phyloP scores from a whole-genome alignment of 2,329 filamentous ascomycete genomes.

The Diatrype stigma region DNA sequence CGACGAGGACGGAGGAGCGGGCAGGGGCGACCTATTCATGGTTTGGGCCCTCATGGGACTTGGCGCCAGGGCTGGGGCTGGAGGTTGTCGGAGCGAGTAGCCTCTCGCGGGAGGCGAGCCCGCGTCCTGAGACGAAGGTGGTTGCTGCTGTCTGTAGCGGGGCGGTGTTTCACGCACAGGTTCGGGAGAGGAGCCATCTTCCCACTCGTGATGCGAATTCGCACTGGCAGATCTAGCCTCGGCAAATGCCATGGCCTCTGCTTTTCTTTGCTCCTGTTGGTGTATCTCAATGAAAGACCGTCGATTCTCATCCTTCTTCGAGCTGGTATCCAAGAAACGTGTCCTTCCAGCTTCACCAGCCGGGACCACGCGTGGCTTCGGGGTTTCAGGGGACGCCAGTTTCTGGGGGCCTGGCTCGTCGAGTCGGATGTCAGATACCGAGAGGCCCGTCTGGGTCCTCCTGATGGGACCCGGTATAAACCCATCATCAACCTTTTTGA shows the following conservation, averaged over 20 bases:
- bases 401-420: slow-evolving; percentile 13
- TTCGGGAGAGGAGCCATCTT: slow-evolving; percentile 27
- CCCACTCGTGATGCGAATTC: slow-evolving; percentile 28
- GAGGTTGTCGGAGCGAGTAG: slow-evolving; percentile 15
- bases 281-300: slow-evolving; percentile 56
- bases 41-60: slow-evolving; percentile 2
- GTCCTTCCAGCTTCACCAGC: slow-evolving; percentile 26
- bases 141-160: slow-evolving; percentile 9
- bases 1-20: slow-evolving; percentile 7
- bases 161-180: slow-evolving; percentile 15
- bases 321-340: slow-evolving; percentile 31
- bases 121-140: slow-evolving; percentile 15
- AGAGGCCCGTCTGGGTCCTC: slow-evolving; percentile 55
- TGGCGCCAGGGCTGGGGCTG: slow-evolving; percentile 8
- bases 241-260: slow-evolving; percentile 56
- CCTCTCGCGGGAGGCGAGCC: slow-evolving; percentile 16
- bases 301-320: slow-evolving; percentile 47
- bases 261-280: slow-evolving; percentile 56
- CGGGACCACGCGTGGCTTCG: slow-evolving; percentile 25
- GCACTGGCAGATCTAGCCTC: slow-evolving; percentile 39
- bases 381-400: slow-evolving; percentile 15
- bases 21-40: slow-evolving; percentile 10
- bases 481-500: slow-evolving; percentile 32
- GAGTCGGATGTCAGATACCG: slow-evolving; percentile 23
- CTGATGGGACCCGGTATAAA: slow-evolving; percentile 52